These are phyloP conservation scores for Boletus edulis DNA, from an alignment of 768 basidiomycete genomes.

Conservation along the genomic window DNA sequence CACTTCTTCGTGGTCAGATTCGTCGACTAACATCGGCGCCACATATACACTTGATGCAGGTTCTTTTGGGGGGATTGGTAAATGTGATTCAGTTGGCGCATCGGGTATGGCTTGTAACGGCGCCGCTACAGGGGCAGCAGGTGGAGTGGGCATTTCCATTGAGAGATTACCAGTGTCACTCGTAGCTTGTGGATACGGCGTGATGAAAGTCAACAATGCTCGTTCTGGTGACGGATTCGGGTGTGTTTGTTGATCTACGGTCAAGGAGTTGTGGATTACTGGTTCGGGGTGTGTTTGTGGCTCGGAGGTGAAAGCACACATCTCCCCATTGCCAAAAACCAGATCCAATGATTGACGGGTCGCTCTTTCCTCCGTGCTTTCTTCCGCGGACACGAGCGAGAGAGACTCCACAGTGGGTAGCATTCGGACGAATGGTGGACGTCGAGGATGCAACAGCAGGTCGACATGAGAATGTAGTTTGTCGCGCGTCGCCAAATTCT, in stretches of 20 bases:
- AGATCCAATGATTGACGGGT: slow-evolving; percentile 43
- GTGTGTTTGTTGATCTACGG: not conserved
- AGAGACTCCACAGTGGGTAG: slow-evolving; percentile 62
- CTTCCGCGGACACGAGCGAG: slow-evolving; percentile 60
- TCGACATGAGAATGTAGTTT: slow-evolving; percentile 45
- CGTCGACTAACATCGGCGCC: slow-evolving; percentile 24
- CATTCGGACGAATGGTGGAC: slow-evolving; percentile 71
- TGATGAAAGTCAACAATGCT: not conserved
- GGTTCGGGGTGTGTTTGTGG: not conserved
- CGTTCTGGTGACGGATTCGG: not conserved
- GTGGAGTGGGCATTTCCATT: not conserved
- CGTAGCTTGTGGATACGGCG: slow-evolving; percentile 1
- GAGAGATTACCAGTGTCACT: not conserved
- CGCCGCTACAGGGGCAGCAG: not conserved
- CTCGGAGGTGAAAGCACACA: not conserved
- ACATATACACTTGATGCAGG: not conserved
- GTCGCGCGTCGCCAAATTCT: slow-evolving; percentile 17
- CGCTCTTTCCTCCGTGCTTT: slow-evolving; percentile 59
- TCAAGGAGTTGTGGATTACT: not conserved
- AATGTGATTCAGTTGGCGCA: not conserved
- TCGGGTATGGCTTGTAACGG: not conserved
- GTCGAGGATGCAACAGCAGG: slow-evolving; percentile 71
- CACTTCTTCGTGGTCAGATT: slow-evolving; percentile 73
- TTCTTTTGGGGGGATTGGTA: slow-evolving; percentile 1
- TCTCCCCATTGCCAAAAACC: slow-evolving; percentile 13